These are phyloP conservation scores for Pyrenochaeta sp. DNA, from an alignment of 2,329 filamentous ascomycete genomes.

Conservation along the genomic window DNA sequence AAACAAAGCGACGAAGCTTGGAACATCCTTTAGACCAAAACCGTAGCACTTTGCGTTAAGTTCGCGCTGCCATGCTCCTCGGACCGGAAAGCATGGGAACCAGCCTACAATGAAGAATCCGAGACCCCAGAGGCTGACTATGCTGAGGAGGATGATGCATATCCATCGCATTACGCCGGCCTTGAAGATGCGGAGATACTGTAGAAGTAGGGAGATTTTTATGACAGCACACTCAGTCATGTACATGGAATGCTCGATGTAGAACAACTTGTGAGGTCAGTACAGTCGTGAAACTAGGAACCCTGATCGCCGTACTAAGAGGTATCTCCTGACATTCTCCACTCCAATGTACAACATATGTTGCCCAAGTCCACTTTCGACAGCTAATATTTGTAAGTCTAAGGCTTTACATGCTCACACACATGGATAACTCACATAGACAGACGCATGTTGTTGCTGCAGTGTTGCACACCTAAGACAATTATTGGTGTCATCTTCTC, in stretches of 20 bases:
- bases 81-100: constrained; percentile 41
- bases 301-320: constrained; percentile 12
- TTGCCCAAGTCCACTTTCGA: constrained; percentile 39
- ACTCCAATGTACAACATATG: constrained; percentile 39
- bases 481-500: constrained; percentile 3
- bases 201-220: constrained; percentile 45
- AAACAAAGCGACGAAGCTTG: constrained; percentile 33
- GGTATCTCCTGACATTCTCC: constrained; percentile 19
- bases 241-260: constrained; percentile 38
- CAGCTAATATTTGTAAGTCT: constrained; percentile 32
- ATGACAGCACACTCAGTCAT: constrained; percentile 41
- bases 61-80: constrained; percentile 31
- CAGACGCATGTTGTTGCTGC: constrained; percentile 32
- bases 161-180: constrained; percentile 36
- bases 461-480: constrained; percentile 31
- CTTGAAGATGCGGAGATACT: constrained; percentile 49
- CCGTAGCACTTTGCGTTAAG: constrained; percentile 36
- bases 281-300: too few relatives aligned
- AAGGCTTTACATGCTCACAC: not conserved
- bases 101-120: constrained; percentile 37
- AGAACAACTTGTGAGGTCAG: constrained; percentile 31
- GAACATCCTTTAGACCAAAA: constrained; percentile 26
- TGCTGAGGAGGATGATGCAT: constrained; percentile 28
- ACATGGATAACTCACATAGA: constrained; percentile 21
- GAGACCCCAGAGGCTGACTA: constrained; percentile 40